Conservation (phyloP, 805 yeast species). For the Wickerhamomyces bisporus region DNA sequence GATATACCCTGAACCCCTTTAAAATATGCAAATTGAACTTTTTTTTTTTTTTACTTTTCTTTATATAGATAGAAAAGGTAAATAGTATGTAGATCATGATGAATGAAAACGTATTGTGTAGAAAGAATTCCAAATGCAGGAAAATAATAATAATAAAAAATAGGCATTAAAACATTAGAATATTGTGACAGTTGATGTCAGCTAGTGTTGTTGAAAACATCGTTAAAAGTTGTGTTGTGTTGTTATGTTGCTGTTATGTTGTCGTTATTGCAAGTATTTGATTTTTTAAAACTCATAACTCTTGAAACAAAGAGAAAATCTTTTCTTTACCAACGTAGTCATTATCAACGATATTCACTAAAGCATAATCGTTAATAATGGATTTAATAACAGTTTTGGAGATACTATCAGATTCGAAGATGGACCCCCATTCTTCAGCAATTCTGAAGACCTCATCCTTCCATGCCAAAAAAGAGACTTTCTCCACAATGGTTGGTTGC, state of each 20-base stretch:
- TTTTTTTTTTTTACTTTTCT: too few relatives aligned
- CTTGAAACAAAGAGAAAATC: conserved; percentile 49
- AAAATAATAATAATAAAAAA: conserved; percentile 3
- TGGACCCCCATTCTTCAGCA: conserved; percentile 71
- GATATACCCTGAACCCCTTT: too few relatives aligned
- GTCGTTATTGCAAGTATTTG: not conserved
- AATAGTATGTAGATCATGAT: not conserved
- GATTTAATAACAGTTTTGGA: conserved; percentile 35
- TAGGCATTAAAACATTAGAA: conserved; percentile 7
- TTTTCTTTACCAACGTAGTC: conserved; percentile 59
- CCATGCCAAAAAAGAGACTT: conserved; percentile 94
- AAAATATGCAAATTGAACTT: too few relatives aligned
- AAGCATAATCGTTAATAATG: conserved; percentile 52
- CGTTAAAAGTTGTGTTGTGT: too few relatives aligned
- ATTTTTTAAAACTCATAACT: conserved; percentile 8
- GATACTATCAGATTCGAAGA: conserved; percentile 35
- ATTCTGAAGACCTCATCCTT: conserved; percentile 87
- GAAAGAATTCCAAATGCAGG: conserved; percentile 1
- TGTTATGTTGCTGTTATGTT: not conserved
- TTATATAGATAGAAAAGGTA: conserved; percentile 5
- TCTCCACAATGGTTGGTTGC: conserved; percentile 89
- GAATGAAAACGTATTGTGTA: not conserved
- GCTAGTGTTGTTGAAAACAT: not conserved
- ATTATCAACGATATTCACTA: conserved; percentile 88
- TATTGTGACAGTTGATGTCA: conserved; percentile 8